Base-by-base conservation (phyloP, 208 protist species). In the Leishmania martiniquensis region DNA sequence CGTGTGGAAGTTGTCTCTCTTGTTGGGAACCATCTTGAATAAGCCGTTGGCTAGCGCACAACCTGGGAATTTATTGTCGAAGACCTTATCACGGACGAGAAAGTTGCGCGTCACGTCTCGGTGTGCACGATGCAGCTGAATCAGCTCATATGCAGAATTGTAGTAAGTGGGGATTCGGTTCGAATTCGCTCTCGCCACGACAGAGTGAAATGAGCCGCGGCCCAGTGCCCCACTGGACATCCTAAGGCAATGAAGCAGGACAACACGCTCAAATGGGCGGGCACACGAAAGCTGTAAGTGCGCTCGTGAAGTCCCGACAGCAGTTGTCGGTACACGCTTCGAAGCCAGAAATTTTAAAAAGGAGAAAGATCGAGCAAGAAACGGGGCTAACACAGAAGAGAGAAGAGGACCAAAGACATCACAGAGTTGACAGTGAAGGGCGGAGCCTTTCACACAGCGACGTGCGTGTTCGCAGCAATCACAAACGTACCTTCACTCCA, bases 61-160 rank as follows among this genome's bases (percentile, higher is more conserved):
- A 2, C 87, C 89, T 4, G 92, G 93, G 78, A 98, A 96, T 73
- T 96, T 96, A 77, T 98, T 98, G 80, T 98, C 92, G 78, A 98
- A 97, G 34, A 98, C 81, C 65, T 94, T 95, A 70, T 98, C 95
- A 1, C 95, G 83, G 5, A 97, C 89, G 42, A 88, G 85, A 65
- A 98, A 96, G 77, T 88, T 72, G 20, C 87, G 87, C 47, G 90
- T 75, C 15, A 98, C 95, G 25, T 95, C 89, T 45, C 86, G 76
- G 76, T 96, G 86, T 15, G 88, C 89, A 54, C 87, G 89, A 76
- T 92, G 86, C 3, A 98, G 83, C 79, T 95, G 85, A 76, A 98
- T 90, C 25, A 97, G 79, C 66, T 98, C 91, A 59, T 88, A 89
- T n/a, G 93, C 76, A 45, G 82, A 85, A 29, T 84, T 85, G 78